These are phyloP conservation scores for Conticribra weissflogii DNA, from an alignment of 108 stramenopile genomes.

Conservation along the genomic window DNA sequence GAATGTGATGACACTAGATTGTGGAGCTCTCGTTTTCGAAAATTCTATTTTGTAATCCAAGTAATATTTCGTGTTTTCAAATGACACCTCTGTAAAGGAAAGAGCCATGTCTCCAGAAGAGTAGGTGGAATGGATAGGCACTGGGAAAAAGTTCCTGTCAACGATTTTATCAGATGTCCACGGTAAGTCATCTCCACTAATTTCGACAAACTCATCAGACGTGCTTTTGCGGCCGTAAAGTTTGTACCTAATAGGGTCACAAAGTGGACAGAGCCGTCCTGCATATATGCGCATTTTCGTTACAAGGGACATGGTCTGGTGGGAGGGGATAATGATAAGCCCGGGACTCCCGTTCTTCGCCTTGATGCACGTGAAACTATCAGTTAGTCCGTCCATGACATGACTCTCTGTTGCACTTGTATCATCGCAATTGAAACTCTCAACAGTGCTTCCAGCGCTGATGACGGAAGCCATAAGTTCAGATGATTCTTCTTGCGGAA, in stretches of 20 bases:
- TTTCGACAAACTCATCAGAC: neutral
- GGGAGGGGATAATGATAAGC: neutral
- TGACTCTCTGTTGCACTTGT: neutral
- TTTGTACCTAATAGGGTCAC: neutral
- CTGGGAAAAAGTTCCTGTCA: too few relatives aligned
- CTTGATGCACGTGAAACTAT: neutral
- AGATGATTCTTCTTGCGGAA: neutral
- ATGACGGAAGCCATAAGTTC: slow-evolving; percentile 2
- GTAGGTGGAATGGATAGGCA: neutral
- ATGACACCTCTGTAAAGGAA: neutral
- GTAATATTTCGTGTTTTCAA: neutral
- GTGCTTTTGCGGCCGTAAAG: neutral
- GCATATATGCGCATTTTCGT: neutral
- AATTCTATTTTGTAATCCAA: neutral
- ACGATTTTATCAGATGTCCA: too few relatives aligned
- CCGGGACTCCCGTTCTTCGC: too few relatives aligned
- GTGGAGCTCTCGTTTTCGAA: neutral
- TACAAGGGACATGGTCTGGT: neutral
- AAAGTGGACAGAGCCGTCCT: too few relatives aligned
- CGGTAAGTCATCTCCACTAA: neutral
- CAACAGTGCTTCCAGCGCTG: neutral
- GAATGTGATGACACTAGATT: too few relatives aligned
- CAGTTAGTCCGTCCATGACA: neutral
- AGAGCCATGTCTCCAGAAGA: neutral
- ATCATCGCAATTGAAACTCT: neutral